These are phyloP conservation scores for Pelargonium hybrid DNA, from an alignment of 441 rosid genomes.

Conservation along the genomic window DNA sequence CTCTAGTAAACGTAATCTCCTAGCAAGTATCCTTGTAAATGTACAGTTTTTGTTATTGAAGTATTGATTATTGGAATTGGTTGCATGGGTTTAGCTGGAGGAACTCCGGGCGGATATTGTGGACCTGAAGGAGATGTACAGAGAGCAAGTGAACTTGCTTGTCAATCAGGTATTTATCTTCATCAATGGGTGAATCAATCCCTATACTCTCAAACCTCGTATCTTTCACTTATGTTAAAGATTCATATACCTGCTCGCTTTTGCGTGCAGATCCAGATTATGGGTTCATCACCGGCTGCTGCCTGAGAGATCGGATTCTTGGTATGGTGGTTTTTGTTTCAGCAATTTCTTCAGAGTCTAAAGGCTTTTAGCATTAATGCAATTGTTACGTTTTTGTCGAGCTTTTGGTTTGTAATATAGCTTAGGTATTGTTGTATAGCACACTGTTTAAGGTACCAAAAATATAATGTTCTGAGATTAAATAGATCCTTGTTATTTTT, in stretches of 20 bases:
- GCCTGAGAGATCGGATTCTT: neutral
- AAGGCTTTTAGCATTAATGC: neutral
- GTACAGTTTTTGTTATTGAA: neutral
- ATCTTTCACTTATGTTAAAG: neutral
- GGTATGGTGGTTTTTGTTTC: neutral
- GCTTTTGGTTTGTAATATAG: slow-evolving; percentile 4
- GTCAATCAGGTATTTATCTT: slow-evolving; percentile 63
- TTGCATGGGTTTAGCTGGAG: slow-evolving; percentile 59
- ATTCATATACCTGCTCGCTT: neutral
- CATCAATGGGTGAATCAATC: neutral
- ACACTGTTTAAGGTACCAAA: slow-evolving; percentile 1
- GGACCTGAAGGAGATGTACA: slow-evolving; percentile 98
- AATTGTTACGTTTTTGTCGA: neutral
- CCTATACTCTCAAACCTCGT: neutral
- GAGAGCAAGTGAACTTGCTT: slow-evolving; percentile 96
- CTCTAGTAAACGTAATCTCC: neutral
- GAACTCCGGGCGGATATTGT: slow-evolving; percentile 90
- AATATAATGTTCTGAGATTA: neutral
- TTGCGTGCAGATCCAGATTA: slow-evolving; percentile 2
- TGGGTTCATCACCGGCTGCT: slow-evolving; percentile 1
- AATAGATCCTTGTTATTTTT: neutral
- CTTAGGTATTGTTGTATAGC: slow-evolving; percentile 3
- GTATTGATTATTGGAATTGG: slow-evolving; percentile 15
- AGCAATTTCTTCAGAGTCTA: neutral
- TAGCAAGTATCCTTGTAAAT: neutral